Conservation (phyloP, 768 basidiomycete species). For the Russula earlei region DNA sequence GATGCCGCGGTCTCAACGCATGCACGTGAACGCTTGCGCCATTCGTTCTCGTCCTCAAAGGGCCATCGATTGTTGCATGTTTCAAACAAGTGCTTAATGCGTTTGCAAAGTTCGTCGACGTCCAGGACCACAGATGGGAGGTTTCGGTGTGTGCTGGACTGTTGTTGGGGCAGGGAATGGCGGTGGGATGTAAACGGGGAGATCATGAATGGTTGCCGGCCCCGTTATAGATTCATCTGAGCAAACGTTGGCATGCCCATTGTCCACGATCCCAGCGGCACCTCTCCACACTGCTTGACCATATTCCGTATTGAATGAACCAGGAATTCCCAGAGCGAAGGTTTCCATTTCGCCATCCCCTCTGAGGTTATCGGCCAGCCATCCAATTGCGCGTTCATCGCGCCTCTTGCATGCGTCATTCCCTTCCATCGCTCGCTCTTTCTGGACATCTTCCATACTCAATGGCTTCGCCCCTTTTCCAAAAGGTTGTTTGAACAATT, state of each 20-base stretch:
- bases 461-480: no score
- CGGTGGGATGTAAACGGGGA: no score
- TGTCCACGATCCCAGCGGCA: neutral
- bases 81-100: neutral
- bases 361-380: neutral
- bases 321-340: constrained; percentile 1
- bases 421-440: neutral
- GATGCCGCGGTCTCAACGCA: neutral
- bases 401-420: neutral
- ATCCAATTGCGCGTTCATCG: constrained; percentile 1
- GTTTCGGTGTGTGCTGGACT: no score
- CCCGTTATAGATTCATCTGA: no score
- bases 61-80: neutral
- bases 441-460: neutral
- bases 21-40: constrained; percentile 7
- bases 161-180: no score
- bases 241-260: no score
- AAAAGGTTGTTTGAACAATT: neutral
- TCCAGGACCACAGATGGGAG: no score
- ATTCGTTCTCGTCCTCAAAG: neutral
- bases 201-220: no score
- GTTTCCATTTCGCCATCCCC: neutral
- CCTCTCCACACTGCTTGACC: neutral
- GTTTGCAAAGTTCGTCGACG: neutral
- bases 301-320: constrained; percentile 3